A percentile compares a stretch with the other conserved stretches of the same genome.
These are phyloP conservation scores for Xylaria arbuscula DNA, from an alignment of 2,329 filamentous ascomycete genomes.

Conservation along the genomic window DNA sequence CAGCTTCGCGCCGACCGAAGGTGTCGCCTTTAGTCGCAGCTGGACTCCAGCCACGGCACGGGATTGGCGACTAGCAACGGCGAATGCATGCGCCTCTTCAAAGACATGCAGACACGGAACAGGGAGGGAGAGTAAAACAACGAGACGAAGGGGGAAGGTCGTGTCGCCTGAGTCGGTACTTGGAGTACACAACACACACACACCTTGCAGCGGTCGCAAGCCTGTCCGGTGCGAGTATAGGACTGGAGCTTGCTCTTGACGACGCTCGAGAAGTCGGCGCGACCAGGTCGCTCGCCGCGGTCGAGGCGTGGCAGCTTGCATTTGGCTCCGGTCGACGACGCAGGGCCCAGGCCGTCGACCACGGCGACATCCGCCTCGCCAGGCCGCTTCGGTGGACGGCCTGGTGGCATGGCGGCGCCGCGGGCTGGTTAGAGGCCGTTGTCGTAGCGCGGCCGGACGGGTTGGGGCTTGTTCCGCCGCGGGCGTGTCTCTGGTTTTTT, in stretches of 20 bases:
- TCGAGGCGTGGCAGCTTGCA: constrained; percentile 63
- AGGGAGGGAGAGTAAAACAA: not conserved
- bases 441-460: constrained; percentile 19
- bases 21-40: constrained; percentile 9
- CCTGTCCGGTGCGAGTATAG: constrained; percentile 78
- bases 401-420: constrained; percentile 53
- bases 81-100: constrained; percentile 8
- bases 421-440: constrained; percentile 26
- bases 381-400: constrained; percentile 58
- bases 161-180: constrained; percentile 3
- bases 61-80: constrained; percentile 5
- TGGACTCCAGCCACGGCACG: not conserved
- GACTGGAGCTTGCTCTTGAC: constrained; percentile 67
- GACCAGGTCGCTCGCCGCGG: constrained; percentile 52
- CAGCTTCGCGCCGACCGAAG: constrained; percentile 14
- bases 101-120: not conserved
- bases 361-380: constrained; percentile 53
- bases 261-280: constrained; percentile 64
- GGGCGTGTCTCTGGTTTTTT: not conserved
- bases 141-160: not conserved
- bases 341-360: constrained; percentile 49
- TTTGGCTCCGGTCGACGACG: constrained; percentile 47
- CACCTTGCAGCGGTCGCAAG: constrained; percentile 90
- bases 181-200: constrained; percentile 39
- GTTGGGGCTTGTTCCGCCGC: not conserved